phyloP scores from a whole-genome alignment of 768 basidiomycete species.

The Tylopilus rubrobrunneus region DNA sequence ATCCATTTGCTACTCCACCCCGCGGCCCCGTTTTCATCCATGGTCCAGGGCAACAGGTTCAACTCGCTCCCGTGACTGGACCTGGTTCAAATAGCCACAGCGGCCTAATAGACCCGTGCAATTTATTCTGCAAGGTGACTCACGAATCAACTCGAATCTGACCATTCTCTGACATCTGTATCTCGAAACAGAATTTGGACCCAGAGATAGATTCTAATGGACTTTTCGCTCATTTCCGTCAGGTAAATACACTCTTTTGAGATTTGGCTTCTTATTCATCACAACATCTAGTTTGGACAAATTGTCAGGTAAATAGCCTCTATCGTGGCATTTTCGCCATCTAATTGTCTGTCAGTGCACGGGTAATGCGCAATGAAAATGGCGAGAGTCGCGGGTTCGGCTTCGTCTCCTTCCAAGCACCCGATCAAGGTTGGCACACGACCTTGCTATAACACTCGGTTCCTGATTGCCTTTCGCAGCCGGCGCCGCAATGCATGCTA shows the following conservation, averaged over 20 bases:
- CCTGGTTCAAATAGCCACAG: slow-evolving; percentile 83
- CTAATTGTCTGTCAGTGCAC: slow-evolving; percentile 51
- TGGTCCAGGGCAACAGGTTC: slow-evolving; percentile 88
- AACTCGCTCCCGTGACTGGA: slow-evolving; percentile 68
- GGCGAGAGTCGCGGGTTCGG: slow-evolving; percentile 86
- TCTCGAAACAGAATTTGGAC: slow-evolving; percentile 65
- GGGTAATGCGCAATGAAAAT: slow-evolving; percentile 85
- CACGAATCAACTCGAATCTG: slow-evolving; percentile 7
- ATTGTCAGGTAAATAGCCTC: slow-evolving; percentile 69
- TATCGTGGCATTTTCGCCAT: neutral
- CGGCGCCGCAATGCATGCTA: slow-evolving; percentile 64
- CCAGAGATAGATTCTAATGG: slow-evolving; percentile 81
- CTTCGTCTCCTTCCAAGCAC: slow-evolving; percentile 83
- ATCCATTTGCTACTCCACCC: slow-evolving; percentile 42
- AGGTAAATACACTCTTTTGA: slow-evolving; percentile 38
- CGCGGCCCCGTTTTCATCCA: slow-evolving; percentile 59
- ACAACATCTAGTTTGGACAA: slow-evolving; percentile 63
- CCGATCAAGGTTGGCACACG: slow-evolving; percentile 63
- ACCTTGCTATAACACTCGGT: neutral
- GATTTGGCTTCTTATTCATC: slow-evolving; percentile 14
- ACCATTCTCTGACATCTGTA: slow-evolving; percentile 1
- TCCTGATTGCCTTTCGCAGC: slow-evolving; percentile 42
- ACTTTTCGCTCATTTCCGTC: slow-evolving; percentile 78
- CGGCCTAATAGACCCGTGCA: slow-evolving; percentile 87
- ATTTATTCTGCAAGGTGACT: slow-evolving; percentile 79